Conservation (phyloP, 495 filamentous ascomycete species). For the Lasiosphaeria miniovina region DNA sequence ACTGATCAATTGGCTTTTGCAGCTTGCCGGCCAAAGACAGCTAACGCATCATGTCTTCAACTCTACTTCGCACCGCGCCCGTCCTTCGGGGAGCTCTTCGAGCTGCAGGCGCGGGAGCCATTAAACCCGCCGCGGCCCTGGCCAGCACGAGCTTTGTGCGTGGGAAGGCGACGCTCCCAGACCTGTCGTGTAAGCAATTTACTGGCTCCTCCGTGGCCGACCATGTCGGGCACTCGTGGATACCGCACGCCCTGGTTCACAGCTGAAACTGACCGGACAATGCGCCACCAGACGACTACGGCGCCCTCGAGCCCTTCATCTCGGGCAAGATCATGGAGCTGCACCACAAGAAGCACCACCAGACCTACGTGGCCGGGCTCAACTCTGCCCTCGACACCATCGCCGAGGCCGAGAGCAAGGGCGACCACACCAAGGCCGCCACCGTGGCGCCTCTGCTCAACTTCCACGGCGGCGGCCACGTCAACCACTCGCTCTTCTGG, state of each 20-base stretch:
- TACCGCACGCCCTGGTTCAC: not conserved
- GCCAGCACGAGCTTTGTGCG: constrained; percentile 71
- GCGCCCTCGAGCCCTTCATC: constrained; percentile 90
- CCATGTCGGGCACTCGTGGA: not conserved
- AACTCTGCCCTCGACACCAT: constrained; percentile 64
- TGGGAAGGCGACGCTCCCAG: constrained; percentile 89
- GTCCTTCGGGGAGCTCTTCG: constrained; percentile 45
- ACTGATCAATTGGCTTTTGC: constrained; percentile 1
- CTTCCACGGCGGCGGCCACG: constrained; percentile 94
- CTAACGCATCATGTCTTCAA: constrained; percentile 44
- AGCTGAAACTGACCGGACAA: not conserved
- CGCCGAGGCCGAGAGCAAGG: constrained; percentile 52
- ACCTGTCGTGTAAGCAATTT: constrained; percentile 74
- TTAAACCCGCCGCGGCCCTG: constrained; percentile 50
- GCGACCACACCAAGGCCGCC: constrained; percentile 67
- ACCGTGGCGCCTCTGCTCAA: constrained; percentile 83
- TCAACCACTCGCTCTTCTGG: constrained; percentile 97
- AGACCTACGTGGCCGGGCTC: constrained; percentile 73
- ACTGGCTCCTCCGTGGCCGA: not conserved
- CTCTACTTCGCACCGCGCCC: constrained; percentile 50
- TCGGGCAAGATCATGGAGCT: constrained; percentile 98
- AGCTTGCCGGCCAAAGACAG: not conserved
- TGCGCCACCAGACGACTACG: constrained; percentile 66
- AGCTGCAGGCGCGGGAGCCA: constrained; percentile 28
- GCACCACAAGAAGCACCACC: constrained; percentile 75